These are phyloP conservation scores for Salix caprea DNA, from an alignment of 345 rosid species.

Conservation along the genomic window DNA sequence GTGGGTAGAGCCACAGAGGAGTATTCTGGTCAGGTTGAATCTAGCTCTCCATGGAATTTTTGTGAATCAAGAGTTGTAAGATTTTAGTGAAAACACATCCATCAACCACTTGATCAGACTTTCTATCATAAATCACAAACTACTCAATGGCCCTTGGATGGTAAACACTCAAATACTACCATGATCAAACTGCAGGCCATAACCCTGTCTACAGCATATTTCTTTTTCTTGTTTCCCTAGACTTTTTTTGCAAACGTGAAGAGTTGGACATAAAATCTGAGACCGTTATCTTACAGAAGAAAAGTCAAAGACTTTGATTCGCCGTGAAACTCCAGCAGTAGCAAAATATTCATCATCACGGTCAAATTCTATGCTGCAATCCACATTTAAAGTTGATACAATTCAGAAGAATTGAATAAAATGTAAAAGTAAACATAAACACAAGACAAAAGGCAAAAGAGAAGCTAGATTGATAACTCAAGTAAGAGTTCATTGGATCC, in stretches of 20 bases:
- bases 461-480: not conserved
- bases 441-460: not conserved
- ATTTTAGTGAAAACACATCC: not conserved
- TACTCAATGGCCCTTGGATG: not conserved
- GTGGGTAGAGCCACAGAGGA: not conserved
- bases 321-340: conserved; percentile 94
- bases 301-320: conserved; percentile 93
- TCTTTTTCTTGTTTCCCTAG: not conserved
- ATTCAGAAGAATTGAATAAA: conserved; percentile 9
- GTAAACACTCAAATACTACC: not conserved
- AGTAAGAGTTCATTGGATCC: not conserved
- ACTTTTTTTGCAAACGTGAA: not conserved
- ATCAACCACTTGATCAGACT: not conserved
- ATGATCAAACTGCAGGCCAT: conserved; percentile 4
- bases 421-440: not conserved
- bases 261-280: not conserved
- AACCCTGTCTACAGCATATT: not conserved
- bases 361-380: conserved; percentile 91
- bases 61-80: not conserved
- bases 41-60: not conserved
- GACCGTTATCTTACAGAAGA: conserved; percentile 55
- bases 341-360: conserved; percentile 97
- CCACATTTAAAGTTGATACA: conserved; percentile 8
- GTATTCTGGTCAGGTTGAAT: not conserved
- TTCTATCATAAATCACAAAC: not conserved